Evolutionary conservation across 139 green algal species (phyloP).

Genomic region (Chlorella sp.): DNA sequence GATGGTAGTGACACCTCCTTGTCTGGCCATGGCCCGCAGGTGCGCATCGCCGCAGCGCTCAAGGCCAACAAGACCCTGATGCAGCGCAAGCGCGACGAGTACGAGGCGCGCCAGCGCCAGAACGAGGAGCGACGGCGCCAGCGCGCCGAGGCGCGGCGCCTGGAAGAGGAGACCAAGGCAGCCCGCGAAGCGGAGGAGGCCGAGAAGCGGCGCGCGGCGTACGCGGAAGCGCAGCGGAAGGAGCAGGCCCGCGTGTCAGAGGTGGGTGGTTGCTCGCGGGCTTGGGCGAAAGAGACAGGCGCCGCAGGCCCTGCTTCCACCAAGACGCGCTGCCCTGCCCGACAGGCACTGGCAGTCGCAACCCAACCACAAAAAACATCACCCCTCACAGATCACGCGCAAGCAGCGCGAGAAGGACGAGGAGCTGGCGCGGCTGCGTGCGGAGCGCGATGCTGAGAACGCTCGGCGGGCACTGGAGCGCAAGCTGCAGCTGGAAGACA

Average conservation of each 20-base stretch:
- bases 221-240: constrained; percentile 26
- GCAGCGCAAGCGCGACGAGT: constrained; percentile 39
- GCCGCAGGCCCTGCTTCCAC: too few species aligned
- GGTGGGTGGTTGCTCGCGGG: too few species aligned
- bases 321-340: too few species aligned
- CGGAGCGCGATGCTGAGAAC: constrained; percentile 57
- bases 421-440: constrained; percentile 56
- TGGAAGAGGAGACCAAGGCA: constrained; percentile 39
- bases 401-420: constrained; percentile 67
- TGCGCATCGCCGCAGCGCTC: constrained; percentile 56
- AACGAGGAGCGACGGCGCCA: constrained; percentile 50
- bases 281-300: too few species aligned
- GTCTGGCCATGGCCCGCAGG: too few species aligned
- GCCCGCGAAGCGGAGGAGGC: constrained; percentile 47
- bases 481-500: constrained; percentile 64
- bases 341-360: too few species aligned
- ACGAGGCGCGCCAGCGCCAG: constrained; percentile 36
- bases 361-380: not conserved
- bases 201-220: constrained; percentile 51
- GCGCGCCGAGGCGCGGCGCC: constrained; percentile 38
- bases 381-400: constrained; percentile 41
- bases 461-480: constrained; percentile 59
- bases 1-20: too few species aligned
- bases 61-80: constrained; percentile 29
- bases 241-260: constrained; percentile 37